Percentiles rank a stretch among this genome's conserved stretches.
Conservation (phyloP, 345 rosid species). For the Citrus mangshanensis region DNA sequence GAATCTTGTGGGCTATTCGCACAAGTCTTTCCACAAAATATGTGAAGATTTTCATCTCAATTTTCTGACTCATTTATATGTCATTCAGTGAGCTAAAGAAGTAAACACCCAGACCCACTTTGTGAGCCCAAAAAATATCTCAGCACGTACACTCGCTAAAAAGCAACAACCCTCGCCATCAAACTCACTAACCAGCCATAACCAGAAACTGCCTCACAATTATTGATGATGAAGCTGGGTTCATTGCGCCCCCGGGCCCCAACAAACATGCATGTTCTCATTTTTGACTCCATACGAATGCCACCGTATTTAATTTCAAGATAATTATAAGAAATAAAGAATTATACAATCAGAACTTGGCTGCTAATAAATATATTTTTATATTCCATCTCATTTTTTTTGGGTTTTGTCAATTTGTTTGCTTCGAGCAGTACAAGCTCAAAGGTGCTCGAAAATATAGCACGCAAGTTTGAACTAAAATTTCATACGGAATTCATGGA, state of each 20-base stretch:
- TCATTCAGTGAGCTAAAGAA: background rate
- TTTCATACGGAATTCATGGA: conserved; percentile 4
- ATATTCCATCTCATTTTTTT: too few relatives aligned
- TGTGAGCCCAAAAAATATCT: background rate
- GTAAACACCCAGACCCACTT: background rate
- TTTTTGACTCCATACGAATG: background rate
- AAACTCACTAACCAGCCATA: background rate
- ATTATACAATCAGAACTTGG: too few relatives aligned
- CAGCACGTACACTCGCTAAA: too few relatives aligned
- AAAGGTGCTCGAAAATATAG: background rate
- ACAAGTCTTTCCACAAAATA: background rate
- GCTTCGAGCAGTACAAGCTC: background rate
- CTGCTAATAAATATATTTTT: too few relatives aligned
- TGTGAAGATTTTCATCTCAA: background rate
- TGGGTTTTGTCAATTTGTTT: background rate
- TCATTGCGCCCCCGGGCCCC: background rate
- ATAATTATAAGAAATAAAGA: background rate
- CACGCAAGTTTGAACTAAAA: background rate
- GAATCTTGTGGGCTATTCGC: background rate
- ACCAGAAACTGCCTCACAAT: background rate
- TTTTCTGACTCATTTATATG: background rate
- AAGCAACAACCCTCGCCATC: too few relatives aligned
- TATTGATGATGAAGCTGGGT: background rate
- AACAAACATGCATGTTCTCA: background rate
- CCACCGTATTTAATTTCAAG: background rate